A percentile compares a stretch with the other conserved stretches of the same genome.
These are phyloP conservation scores for Metschnikowia bowlesiae DNA, from an alignment of 805 yeast species.

Conservation along the genomic window DNA sequence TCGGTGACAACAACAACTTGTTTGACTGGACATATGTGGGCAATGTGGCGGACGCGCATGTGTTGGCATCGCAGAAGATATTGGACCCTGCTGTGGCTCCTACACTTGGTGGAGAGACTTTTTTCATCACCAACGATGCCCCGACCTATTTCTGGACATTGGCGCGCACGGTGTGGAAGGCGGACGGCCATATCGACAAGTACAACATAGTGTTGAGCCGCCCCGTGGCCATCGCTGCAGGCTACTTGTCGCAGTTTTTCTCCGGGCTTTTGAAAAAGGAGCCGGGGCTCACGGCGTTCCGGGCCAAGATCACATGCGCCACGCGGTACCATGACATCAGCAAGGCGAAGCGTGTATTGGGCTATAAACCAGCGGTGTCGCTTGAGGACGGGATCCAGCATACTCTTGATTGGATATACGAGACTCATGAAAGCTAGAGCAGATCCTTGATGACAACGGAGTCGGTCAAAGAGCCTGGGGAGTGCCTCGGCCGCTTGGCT, in stretches of 20 bases:
- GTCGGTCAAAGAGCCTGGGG: neutral
- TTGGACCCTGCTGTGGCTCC: conserved; percentile 41
- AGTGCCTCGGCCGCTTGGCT: neutral
- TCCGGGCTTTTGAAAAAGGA: conserved; percentile 73
- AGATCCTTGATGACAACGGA: neutral
- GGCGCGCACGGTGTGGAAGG: conserved; percentile 96
- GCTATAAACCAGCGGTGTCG: conserved; percentile 74
- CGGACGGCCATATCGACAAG: conserved; percentile 80
- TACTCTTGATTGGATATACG: conserved; percentile 88
- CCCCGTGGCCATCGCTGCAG: conserved; percentile 75
- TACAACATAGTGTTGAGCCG: conserved; percentile 64
- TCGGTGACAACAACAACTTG: conserved; percentile 89
- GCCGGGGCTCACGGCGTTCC: conserved; percentile 92
- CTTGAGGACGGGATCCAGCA: conserved; percentile 74
- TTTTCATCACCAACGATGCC: conserved; percentile 87
- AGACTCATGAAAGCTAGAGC: conserved; percentile 29
- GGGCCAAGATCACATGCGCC: conserved; percentile 91
- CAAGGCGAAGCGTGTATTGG: conserved; percentile 76
- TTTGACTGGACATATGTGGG: conserved; percentile 99
- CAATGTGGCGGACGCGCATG: conserved; percentile 95
- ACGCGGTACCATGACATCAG: conserved; percentile 86
- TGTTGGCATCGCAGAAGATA: conserved; percentile 79
- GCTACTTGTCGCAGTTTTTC: conserved; percentile 73
- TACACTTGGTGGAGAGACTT: conserved; percentile 75
- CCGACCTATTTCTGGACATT: conserved; percentile 97